Evolutionary conservation across 2,329 filamentous ascomycete genomes (phyloP).

Genomic region (Didymella arachidicola): DNA sequence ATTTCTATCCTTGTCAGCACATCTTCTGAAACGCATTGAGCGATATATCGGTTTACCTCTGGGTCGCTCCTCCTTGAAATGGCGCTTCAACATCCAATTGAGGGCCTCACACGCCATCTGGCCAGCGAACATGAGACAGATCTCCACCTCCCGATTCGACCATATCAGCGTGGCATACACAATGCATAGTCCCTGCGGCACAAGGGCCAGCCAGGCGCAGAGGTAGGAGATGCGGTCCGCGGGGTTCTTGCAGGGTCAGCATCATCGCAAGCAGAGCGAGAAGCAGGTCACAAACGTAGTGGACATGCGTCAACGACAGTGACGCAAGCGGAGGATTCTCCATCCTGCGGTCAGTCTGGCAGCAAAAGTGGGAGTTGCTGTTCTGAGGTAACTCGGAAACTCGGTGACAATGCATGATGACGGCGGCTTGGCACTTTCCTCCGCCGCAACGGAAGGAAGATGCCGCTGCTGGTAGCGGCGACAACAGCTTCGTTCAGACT

Average conservation of each 20-base stretch:
- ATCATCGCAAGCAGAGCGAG: conserved; percentile 12
- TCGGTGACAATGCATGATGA: conserved; percentile 5
- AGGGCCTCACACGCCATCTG: conserved; percentile 90
- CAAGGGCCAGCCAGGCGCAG: conserved; percentile 91
- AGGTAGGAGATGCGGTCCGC: conserved; percentile 82
- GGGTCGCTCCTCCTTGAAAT: conserved; percentile 92
- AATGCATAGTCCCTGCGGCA: conserved; percentile 89
- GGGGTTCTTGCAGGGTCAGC: conserved; percentile 72
- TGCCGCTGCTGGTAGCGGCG: conserved; percentile 1
- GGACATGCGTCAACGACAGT: conserved; percentile 92
- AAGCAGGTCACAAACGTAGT: conserved; percentile 73
- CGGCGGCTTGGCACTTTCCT: conserved; percentile 2
- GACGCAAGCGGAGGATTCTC: conserved; percentile 75
- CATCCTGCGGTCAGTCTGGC: conserved; percentile 45
- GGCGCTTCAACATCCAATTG: conserved; percentile 87
- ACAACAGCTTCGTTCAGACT: not conserved
- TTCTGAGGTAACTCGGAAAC: not conserved
- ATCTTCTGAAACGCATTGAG: not conserved
- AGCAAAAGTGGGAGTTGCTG: not conserved
- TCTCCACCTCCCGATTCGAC: conserved; percentile 89
- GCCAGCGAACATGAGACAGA: conserved; percentile 87
- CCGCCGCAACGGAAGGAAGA: not conserved
- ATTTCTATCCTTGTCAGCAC: conserved; percentile 58
- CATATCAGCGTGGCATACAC: conserved; percentile 90
- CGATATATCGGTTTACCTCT: conserved; percentile 63